These are phyloP conservation scores for Eucalyptus dawsonii DNA, from an alignment of 345 rosid genomes.

Conservation along the genomic window DNA sequence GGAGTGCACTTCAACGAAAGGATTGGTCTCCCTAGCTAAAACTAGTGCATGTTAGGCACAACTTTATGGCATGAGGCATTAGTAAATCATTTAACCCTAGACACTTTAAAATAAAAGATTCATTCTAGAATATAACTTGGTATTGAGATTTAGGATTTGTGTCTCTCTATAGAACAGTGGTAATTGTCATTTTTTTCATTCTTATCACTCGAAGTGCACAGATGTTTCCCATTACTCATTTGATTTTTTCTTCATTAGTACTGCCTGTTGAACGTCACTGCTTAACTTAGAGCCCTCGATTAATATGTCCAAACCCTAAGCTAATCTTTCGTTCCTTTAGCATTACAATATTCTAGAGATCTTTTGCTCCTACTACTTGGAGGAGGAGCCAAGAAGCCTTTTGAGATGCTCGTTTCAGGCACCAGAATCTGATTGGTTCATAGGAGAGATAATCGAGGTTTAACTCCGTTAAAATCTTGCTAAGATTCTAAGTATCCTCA, in stretches of 20 bases:
- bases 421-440: neutral
- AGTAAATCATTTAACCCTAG: neutral
- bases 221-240: neutral
- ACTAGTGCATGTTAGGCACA: neutral
- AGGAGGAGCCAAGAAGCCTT: neutral
- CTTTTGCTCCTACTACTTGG: neutral
- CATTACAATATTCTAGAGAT: neutral
- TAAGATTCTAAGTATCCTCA: neutral
- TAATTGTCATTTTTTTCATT: neutral
- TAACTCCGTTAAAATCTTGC: neutral
- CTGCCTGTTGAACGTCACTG: neutral
- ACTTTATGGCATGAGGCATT: neutral
- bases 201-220: neutral
- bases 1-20: neutral
- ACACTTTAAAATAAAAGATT: neutral
- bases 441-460: neutral
- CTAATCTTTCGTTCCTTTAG: neutral
- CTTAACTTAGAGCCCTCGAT: neutral
- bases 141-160: neutral
- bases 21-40: neutral
- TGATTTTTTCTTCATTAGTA: neutral
- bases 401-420: neutral
- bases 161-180: neutral
- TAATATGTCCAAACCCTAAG: neutral
- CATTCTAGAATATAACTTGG: neutral